phyloP scores from a whole-genome alignment of 441 rosid genomes.

The Eruca vesicaria region DNA sequence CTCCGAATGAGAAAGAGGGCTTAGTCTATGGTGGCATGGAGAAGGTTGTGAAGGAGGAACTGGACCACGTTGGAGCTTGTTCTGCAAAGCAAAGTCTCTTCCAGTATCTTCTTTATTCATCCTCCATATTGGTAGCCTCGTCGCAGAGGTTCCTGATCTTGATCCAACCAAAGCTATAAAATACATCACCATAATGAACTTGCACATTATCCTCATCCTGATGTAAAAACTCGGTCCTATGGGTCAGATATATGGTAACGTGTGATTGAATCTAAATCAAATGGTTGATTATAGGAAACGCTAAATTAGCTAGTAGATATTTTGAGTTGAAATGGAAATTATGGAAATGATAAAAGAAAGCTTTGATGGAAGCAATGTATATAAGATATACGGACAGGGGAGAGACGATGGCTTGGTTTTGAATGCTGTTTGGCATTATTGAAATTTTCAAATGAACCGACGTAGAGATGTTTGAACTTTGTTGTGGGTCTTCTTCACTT shows the following conservation, averaged over 20 bases:
- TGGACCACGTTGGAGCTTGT: constrained; percentile 32
- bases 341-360: too few relatives aligned
- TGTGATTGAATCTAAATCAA: neutral
- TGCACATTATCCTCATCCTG: constrained; percentile 17
- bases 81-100: constrained; percentile 2
- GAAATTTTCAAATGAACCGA: too few relatives aligned
- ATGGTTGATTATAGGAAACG: neutral
- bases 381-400: too few relatives aligned
- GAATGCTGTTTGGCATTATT: too few relatives aligned
- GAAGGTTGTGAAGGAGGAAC: constrained; percentile 35
- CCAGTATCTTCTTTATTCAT: neutral
- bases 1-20: constrained; percentile 14
- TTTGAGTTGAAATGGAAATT: too few relatives aligned
- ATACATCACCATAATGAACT: constrained; percentile 10
- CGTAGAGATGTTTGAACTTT: too few relatives aligned
- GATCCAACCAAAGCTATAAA: constrained; percentile 20
- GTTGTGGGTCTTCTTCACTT: too few relatives aligned
- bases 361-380: too few relatives aligned
- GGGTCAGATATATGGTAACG: neutral
- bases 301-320: too few relatives aligned
- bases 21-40: constrained; percentile 14
- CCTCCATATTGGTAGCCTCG: neutral
- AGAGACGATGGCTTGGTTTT: too few relatives aligned
- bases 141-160: constrained; percentile 1
- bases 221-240: neutral